Base-by-base conservation (phyloP, 371 early-diverging fungal genomes). In the Lichtheimia corymbifera region DNA sequence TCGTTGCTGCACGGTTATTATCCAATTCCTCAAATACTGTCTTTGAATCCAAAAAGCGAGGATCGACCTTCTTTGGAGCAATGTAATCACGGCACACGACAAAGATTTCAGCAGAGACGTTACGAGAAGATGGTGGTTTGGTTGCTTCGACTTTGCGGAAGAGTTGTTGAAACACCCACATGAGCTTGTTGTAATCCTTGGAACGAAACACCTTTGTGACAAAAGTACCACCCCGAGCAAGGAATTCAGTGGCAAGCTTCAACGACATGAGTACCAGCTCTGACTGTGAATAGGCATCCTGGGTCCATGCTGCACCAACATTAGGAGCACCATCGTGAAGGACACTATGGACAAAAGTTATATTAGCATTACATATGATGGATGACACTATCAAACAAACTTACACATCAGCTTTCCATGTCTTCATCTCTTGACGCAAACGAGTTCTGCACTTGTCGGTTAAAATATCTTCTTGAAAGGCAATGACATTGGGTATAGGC, bases 301-400 rank as follows among this genome's bases (percentile, higher is more conserved):
- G 98, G 25, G 91, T 77, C 99, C 99, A 99, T 51, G 95, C 91
- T 44, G 92, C 80, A 79, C 99, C 99, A 50, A 99, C 99, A 69
- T 99, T 99, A 47, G 99, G 99, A 30, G 99, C 99, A 85, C 99
- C 99, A 74, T 99, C 99, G 86, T 99, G 99, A 59, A 99, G 91
- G 28, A 99, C 92, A 47, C 90, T 91, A 65, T 53, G 17, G 17
- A 51, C 27, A 18, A 53, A 52, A 15, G n/a, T 25, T 13, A n/a
- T 28, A 45, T 35, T 41, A 53, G 41, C 9, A 15, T 3, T 42
- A 14, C 12, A 43, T 28, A 9, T 40, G 15, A 42, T 52, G 30
- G n/a, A 17, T 12, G 13, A 22, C 20, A 24, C 15, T 50, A 5
- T 24, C 7, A 28, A 7, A 44, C 83, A 71, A 7, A 44, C 83